Evolutionary conservation across 495 filamentous ascomycete genomes (phyloP).

Genomic region (Penicillium antarcticum): DNA sequence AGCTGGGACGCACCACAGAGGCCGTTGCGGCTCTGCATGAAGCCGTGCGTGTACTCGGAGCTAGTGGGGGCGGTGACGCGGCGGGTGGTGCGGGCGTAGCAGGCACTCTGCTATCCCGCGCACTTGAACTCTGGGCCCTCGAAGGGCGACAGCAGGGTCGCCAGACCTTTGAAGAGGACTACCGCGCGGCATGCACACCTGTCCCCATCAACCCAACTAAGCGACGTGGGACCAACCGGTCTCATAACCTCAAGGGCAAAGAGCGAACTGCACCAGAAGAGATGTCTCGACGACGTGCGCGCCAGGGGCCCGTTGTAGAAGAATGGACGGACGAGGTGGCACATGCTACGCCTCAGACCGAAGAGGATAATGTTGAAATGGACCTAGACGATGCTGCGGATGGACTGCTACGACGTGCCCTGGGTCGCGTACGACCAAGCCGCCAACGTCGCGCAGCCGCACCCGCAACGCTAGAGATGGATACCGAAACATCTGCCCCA

Average conservation of each 20-base stretch:
- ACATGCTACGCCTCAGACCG: constrained; percentile 17
- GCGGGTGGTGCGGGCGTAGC: constrained; percentile 66
- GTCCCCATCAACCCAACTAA: background rate
- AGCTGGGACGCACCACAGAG: constrained; percentile 61
- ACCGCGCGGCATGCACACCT: background rate
- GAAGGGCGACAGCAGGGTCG: constrained; percentile 33
- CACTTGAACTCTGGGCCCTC: constrained; percentile 64
- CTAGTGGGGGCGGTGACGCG: constrained; percentile 54
- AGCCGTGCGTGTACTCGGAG: constrained; percentile 56
- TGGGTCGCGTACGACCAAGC: constrained; percentile 33
- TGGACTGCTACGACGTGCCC: constrained; percentile 31
- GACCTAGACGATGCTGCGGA: constrained; percentile 43
- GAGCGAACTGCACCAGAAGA: constrained; percentile 13
- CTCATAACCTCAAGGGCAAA: constrained; percentile 28
- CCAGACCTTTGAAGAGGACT: constrained; percentile 15
- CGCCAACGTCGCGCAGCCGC: constrained; percentile 18
- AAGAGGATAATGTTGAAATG: constrained; percentile 41
- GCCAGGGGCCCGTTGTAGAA: constrained; percentile 21
- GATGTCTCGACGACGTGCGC: constrained; percentile 22
- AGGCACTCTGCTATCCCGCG: constrained; percentile 70
- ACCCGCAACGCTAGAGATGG: constrained; percentile 19
- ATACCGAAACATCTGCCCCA: constrained; percentile 20
- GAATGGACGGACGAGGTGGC: constrained; percentile 40
- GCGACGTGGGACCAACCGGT: constrained; percentile 19
- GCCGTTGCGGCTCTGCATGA: constrained; percentile 68